These are phyloP conservation scores for Picea glauca DNA, from an alignment of 75 land plant species.

Conservation along the genomic window DNA sequence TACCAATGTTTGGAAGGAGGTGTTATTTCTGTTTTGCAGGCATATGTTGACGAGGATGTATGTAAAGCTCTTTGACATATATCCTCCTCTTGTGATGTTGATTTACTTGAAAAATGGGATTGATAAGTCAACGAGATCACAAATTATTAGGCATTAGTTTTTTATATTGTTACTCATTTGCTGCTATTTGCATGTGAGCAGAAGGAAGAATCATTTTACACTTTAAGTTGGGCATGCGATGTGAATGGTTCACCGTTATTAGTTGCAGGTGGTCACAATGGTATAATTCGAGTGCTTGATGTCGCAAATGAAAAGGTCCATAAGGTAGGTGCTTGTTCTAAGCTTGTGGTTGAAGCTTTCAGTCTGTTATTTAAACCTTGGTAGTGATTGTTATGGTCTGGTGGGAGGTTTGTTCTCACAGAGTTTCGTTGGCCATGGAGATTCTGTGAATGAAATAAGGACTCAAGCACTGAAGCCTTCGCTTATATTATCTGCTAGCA, in stretches of 20 bases:
- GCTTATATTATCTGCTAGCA: conserved; percentile 89
- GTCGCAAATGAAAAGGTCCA: conserved; percentile 71
- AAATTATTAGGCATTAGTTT: background rate
- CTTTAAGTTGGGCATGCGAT: conserved; percentile 94
- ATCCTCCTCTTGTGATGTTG: background rate
- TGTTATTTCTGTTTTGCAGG: conserved; percentile 76
- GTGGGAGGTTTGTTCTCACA: conserved; percentile 16
- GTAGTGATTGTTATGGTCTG: background rate
- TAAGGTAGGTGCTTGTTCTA: conserved; percentile 37
- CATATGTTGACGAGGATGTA: conserved; percentile 70
- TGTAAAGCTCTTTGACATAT: conserved; percentile 1
- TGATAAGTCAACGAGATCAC: background rate
- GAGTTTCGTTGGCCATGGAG: conserved; percentile 99
- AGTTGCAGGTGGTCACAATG: conserved; percentile 89
- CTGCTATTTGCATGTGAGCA: conserved; percentile 23
- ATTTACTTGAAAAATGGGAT: background rate
- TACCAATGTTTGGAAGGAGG: conserved; percentile 92
- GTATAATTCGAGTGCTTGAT: conserved; percentile 88
- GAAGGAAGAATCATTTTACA: conserved; percentile 96
- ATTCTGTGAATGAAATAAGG: conserved; percentile 93
- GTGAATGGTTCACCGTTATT: conserved; percentile 62
- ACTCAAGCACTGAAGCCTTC: conserved; percentile 88
- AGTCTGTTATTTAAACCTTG: conserved; percentile 7
- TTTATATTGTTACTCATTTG: background rate
- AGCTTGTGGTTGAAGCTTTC: background rate